These are phyloP conservation scores for Wickerhamiella pararugosa DNA, from an alignment of 1,139 yeast genomes.

Conservation along the genomic window DNA sequence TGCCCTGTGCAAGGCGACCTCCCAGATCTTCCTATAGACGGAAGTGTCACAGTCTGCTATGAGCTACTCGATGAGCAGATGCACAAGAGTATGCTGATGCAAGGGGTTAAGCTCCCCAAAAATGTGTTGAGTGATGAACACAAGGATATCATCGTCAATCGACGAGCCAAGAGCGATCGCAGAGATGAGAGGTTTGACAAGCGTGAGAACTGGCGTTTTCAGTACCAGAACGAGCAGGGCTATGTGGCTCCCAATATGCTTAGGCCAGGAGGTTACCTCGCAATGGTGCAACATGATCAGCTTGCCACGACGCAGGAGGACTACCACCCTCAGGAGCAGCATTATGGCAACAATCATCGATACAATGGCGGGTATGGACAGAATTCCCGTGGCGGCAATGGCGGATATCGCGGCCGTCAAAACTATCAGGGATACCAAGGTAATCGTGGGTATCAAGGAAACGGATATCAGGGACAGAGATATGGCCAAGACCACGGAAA, in stretches of 20 bases:
- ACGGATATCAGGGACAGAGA: slow-evolving; percentile 11
- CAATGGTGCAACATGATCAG: slow-evolving; percentile 15
- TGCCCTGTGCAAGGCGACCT: slow-evolving; percentile 48
- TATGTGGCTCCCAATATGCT: slow-evolving; percentile 12
- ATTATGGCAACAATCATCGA: slow-evolving; percentile 7
- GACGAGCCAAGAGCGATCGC: slow-evolving; percentile 15
- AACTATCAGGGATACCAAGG: slow-evolving; percentile 14
- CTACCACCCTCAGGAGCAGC: slow-evolving; percentile 8
- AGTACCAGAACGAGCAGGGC: slow-evolving; percentile 15
- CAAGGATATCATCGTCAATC: slow-evolving; percentile 35
- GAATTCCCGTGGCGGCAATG: slow-evolving; percentile 10
- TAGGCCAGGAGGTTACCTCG: slow-evolving; percentile 14
- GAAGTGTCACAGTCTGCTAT: slow-evolving; percentile 44
- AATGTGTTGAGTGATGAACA: slow-evolving; percentile 56
- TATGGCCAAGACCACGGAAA: slow-evolving; percentile 6
- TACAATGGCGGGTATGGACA: slow-evolving; percentile 10
- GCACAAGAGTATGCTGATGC: slow-evolving; percentile 66
- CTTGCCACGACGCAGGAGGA: slow-evolving; percentile 6
- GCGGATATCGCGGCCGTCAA: slow-evolving; percentile 10
- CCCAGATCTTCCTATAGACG: slow-evolving; percentile 38
- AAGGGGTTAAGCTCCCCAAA: slow-evolving; percentile 55
- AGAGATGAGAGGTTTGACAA: slow-evolving; percentile 18
- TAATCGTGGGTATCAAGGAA: slow-evolving; percentile 9
- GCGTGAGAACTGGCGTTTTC: slow-evolving; percentile 15
- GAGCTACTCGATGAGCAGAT: slow-evolving; percentile 32